Conservation (phyloP, 305 asterid genomes). For the Rubia balearica region DNA sequence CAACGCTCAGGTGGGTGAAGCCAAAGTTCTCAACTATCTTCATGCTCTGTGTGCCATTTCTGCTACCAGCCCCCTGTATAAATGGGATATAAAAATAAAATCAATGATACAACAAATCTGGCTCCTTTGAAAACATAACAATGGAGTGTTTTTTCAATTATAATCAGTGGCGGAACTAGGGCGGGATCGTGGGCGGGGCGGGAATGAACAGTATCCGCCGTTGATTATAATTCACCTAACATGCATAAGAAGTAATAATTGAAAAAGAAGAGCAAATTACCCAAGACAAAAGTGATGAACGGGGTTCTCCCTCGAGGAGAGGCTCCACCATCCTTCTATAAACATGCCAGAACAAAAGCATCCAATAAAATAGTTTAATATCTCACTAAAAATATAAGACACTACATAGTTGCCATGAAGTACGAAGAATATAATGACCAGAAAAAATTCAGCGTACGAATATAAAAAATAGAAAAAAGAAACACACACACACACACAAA, state of each 20-base stretch:
- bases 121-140: slow-evolving; percentile 19
- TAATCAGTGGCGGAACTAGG: too few species aligned
- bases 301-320: slow-evolving; percentile 38
- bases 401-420: too few species aligned
- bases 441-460: too few species aligned
- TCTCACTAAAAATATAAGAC: too few species aligned
- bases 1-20: slow-evolving; percentile 85
- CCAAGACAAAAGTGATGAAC: slow-evolving; percentile 68
- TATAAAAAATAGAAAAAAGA: too few species aligned
- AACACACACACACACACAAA: too few species aligned
- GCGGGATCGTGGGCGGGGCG: slow-evolving; percentile 1
- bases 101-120: not conserved
- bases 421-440: too few species aligned
- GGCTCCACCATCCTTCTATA: slow-evolving; percentile 57
- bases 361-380: not conserved
- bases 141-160: too few species aligned
- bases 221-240: not conserved
- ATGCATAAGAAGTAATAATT: not conserved
- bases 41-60: slow-evolving; percentile 93
- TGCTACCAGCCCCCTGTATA: slow-evolving; percentile 91
- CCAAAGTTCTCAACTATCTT: slow-evolving; percentile 67
- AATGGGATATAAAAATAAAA: slow-evolving; percentile 19
- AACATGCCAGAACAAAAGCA: slow-evolving; percentile 13
- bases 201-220: not conserved
- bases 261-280: slow-evolving; percentile 34